Evolutionary conservation across 805 yeast genomes (phyloP).

Genomic region (Nakazawaea populi): DNA sequence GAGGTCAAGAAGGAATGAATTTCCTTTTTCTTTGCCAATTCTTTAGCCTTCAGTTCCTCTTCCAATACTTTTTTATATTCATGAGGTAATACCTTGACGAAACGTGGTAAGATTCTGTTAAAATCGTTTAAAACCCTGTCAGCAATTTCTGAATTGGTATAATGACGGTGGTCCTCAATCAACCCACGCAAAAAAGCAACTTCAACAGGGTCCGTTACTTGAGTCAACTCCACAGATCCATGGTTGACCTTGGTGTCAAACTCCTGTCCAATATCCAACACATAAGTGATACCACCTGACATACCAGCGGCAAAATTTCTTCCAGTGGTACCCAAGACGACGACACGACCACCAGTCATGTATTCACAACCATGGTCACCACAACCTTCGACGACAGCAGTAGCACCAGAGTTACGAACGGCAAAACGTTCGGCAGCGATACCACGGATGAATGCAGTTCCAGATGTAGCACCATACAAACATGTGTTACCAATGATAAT

Average conservation of each 20-base stretch:
- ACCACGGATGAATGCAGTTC: conserved; percentile 91
- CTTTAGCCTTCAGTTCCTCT: conserved; percentile 39
- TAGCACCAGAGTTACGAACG: conserved; percentile 97
- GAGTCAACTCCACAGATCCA: conserved; percentile 75
- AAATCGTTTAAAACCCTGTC: conserved; percentile 77
- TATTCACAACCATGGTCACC: conserved; percentile 99
- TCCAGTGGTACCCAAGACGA: conserved; percentile 86
- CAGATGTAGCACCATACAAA: conserved; percentile 96
- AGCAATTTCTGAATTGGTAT: conserved; percentile 90
- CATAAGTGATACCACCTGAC: conserved; percentile 99
- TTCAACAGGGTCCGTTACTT: conserved; percentile 80
- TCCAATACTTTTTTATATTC: conserved; percentile 90
- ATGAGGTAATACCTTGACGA: conserved; percentile 87
- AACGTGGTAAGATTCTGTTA: conserved; percentile 80
- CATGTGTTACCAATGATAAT: conserved; percentile 96
- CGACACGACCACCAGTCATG: conserved; percentile 99
- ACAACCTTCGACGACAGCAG: conserved; percentile 92
- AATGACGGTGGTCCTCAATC: conserved; percentile 92
- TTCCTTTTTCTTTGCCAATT: conserved; percentile 61
- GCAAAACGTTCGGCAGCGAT: conserved; percentile 98
- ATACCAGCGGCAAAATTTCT: conserved; percentile 96
- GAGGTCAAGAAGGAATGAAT: conserved; percentile 60
- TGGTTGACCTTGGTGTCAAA: conserved; percentile 73
- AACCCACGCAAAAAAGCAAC: conserved; percentile 90
- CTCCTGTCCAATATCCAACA: conserved; percentile 91